Evolutionary conservation across 2,329 filamentous ascomycete genomes (phyloP), one percentile per base, ranked within the genome.

Genomic region (Tolypocladium ophioglossoides): DNA sequence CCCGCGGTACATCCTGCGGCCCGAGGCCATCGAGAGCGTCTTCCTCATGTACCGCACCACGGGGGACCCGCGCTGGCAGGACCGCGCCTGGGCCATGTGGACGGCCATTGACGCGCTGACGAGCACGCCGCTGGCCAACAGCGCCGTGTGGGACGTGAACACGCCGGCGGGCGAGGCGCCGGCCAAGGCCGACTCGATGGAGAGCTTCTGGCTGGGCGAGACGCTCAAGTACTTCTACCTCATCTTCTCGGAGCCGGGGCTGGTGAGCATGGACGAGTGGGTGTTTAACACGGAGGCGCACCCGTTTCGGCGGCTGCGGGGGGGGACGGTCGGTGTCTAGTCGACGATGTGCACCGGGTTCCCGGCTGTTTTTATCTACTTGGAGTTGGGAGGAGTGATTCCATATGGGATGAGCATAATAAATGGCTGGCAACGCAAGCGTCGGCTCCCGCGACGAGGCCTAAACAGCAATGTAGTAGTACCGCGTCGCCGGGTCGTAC

Each of bases 161-260:
- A 58, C 62, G 6, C 54, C 61, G 0, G 1, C 8, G 18, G 59
- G 55, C 1, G 66, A 66, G 20, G 59, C 64, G 51, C 64, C 68
- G 1, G 57, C 72, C 46, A 68, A 71, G 55, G 67, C 72, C 38
- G 84, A 89, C 62, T 78, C 78, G n/a, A 85, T 85, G 81, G 82
- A 88, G 69, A 66, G 65, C 56, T 89, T 88, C 63, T 90, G 86
- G 84, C 72, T 85, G 61, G 81, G 82, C 0, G 86, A 89, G 72
- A 90, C 86, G 32, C 69, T 89, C 57, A 89, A 89, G 70, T 89
- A 89, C 57, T 88, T 89, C 52, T 90, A 85, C 58, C 64, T 89
- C 44, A 77, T 89, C 30, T 90, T 89, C 61, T 80, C 78, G n/a
- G 78, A 86, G 46, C 79, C 83, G 2, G 73, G 78, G 14, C 60